Percentiles rank a stretch among this genome's conserved stretches.
Evolutionary conservation across 805 yeast species (phyloP).

Genomic region (Candida multigemmis): DNA sequence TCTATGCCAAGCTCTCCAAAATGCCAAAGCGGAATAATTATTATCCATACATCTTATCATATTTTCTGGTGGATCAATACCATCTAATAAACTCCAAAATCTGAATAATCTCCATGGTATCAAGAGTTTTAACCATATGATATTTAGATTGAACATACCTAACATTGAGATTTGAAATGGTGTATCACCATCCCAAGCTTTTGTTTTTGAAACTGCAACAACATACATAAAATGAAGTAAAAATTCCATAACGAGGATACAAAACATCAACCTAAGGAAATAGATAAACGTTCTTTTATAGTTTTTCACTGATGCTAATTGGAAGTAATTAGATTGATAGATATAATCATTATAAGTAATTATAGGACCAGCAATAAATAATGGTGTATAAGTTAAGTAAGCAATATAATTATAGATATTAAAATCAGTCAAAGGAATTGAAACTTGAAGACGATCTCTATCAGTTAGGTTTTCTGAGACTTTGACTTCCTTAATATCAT

Average conservation of each 20-base stretch:
- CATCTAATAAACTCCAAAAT: slow-evolving; percentile 87
- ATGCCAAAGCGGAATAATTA: slow-evolving; percentile 86
- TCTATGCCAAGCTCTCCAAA: slow-evolving; percentile 99
- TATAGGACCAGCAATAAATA: slow-evolving; percentile 93
- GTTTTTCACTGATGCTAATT: slow-evolving; percentile 47
- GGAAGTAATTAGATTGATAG: slow-evolving; percentile 54
- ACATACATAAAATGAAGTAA: slow-evolving; percentile 83
- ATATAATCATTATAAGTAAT: slow-evolving; percentile 86
- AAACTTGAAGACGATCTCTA: slow-evolving; percentile 55
- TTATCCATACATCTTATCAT: slow-evolving; percentile 95
- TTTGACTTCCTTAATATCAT: slow-evolving; percentile 4
- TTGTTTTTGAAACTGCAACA: slow-evolving; percentile 82
- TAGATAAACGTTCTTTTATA: slow-evolving; percentile 46
- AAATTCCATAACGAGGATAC: slow-evolving; percentile 83
- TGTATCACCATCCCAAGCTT: slow-evolving; percentile 83
- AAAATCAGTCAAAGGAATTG: slow-evolving; percentile 54
- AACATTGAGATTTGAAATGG: slow-evolving; percentile 95
- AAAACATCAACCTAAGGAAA: slow-evolving; percentile 58
- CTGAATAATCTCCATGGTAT: slow-evolving; percentile 96
- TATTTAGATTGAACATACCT: slow-evolving; percentile 80
- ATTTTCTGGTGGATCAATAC: slow-evolving; percentile 94
- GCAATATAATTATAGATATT: slow-evolving; percentile 58
- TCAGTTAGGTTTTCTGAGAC: slow-evolving; percentile 34
- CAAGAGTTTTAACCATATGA: slow-evolving; percentile 86
- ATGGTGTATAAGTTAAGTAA: slow-evolving; percentile 76